Percentiles rank a stretch among this genome's conserved stretches.
Conservation (phyloP, 345 rosid species). For the Aegle marmelos region DNA sequence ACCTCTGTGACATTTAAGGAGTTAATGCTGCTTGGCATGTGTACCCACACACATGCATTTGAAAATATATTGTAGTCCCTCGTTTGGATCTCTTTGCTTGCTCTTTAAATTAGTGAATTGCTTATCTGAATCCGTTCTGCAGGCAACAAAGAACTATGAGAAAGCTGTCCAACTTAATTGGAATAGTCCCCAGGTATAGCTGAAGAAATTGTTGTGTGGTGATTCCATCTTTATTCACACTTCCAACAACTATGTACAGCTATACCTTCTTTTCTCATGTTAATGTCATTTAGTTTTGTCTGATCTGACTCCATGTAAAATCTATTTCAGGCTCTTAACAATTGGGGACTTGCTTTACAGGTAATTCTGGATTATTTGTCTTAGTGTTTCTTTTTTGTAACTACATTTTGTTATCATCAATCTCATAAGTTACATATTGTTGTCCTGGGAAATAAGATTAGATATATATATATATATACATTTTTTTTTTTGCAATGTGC, state of each 20-base stretch:
- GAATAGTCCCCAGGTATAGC: conserved; percentile 94
- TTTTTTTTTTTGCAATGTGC: conserved; percentile 12
- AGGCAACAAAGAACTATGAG: conserved; percentile 96
- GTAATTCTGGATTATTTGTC: conserved; percentile 28
- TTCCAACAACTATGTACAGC: background rate
- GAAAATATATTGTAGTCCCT: background rate
- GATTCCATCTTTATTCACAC: conserved; percentile 13
- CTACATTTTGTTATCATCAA: background rate
- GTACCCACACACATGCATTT: background rate
- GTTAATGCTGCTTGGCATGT: background rate
- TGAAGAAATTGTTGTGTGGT: conserved; percentile 4
- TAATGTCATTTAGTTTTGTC: background rate
- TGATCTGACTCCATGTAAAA: conserved; percentile 18
- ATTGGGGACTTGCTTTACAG: conserved; percentile 99
- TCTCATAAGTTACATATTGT: background rate
- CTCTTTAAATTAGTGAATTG: background rate
- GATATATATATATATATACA: too few species aligned
- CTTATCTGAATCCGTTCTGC: conserved; percentile 24
- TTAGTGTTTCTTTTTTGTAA: background rate
- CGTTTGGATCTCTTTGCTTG: background rate
- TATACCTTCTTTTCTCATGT: background rate
- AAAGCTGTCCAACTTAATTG: conserved; percentile 95
- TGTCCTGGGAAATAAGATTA: conserved; percentile 1
- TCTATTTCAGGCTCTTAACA: conserved; percentile 82
- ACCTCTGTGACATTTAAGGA: background rate